Conservation (phyloP, 805 yeast species). For the Kluyveromyces aestuarii region DNA sequence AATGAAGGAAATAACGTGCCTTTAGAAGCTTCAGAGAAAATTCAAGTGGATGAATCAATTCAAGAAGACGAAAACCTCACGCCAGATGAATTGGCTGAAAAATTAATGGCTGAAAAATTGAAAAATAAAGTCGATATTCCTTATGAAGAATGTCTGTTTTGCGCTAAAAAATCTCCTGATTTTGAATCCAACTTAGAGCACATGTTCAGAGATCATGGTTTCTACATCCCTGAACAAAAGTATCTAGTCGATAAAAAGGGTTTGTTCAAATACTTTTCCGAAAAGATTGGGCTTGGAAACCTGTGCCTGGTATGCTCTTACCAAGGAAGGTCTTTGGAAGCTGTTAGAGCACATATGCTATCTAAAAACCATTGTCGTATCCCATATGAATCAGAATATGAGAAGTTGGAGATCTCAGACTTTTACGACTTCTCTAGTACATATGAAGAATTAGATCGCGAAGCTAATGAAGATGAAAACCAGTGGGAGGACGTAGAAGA, state of each 20-base stretch:
- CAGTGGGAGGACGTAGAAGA: slow-evolving; percentile 27
- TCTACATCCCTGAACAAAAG: slow-evolving; percentile 77
- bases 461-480: slow-evolving; percentile 23
- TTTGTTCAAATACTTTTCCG: slow-evolving; percentile 67
- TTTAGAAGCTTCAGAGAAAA: slow-evolving; percentile 4
- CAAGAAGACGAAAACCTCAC: slow-evolving; percentile 24
- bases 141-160: slow-evolving; percentile 44
- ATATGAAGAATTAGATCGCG: slow-evolving; percentile 31
- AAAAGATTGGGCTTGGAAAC: slow-evolving; percentile 87
- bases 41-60: slow-evolving; percentile 6
- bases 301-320: slow-evolving; percentile 76
- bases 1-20: slow-evolving; percentile 2
- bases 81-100: slow-evolving; percentile 32
- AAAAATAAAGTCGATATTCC: slow-evolving; percentile 39
- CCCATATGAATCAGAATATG: slow-evolving; percentile 81
- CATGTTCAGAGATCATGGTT: slow-evolving; percentile 73
- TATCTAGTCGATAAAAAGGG: slow-evolving; percentile 68
- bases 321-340: slow-evolving; percentile 78
- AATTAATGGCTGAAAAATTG: slow-evolving; percentile 31
- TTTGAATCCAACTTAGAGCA: slow-evolving; percentile 53
- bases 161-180: slow-evolving; percentile 38
- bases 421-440: slow-evolving; percentile 83
- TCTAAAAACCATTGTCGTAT: slow-evolving; percentile 80
- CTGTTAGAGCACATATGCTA: slow-evolving; percentile 86
- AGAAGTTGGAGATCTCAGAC: slow-evolving; percentile 79